phyloP scores from a whole-genome alignment of 495 filamentous ascomycete genomes.

The Evernia prunastri region DNA sequence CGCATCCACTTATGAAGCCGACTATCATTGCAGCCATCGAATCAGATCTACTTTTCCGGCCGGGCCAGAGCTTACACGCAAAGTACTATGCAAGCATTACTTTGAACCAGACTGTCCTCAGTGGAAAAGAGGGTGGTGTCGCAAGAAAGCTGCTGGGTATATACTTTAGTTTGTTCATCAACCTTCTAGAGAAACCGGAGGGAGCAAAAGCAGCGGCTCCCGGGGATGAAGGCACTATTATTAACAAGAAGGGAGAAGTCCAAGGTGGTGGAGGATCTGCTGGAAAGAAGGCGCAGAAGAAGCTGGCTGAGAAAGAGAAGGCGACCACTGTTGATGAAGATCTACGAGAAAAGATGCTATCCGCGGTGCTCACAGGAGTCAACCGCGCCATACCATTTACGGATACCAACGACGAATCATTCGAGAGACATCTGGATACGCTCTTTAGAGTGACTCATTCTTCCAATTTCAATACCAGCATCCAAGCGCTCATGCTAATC shows the following conservation, averaged over 20 bases:
- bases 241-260: slow-evolving; percentile 37
- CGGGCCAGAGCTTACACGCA: slow-evolving; percentile 77
- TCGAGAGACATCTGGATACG: slow-evolving; percentile 85
- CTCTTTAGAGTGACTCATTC: slow-evolving; percentile 94
- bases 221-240: slow-evolving; percentile 26
- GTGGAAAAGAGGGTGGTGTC: slow-evolving; percentile 71
- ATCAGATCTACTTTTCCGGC: slow-evolving; percentile 76
- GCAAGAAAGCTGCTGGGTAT: slow-evolving; percentile 76
- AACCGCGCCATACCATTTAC: slow-evolving; percentile 94
- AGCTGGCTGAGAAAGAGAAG: slow-evolving; percentile 46
- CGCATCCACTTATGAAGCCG: slow-evolving; percentile 88
- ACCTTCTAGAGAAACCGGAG: slow-evolving; percentile 58
- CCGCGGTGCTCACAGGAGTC: slow-evolving; percentile 84
- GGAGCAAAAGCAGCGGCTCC: slow-evolving; percentile 27
- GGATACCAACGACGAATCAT: slow-evolving; percentile 64
- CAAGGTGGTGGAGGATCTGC: slow-evolving; percentile 47
- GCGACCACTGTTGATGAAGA: slow-evolving; percentile 55
- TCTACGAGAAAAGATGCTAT: slow-evolving; percentile 79
- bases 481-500: slow-evolving; percentile 92
- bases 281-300: slow-evolving; percentile 44
- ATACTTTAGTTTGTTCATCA: slow-evolving; percentile 82
- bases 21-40: slow-evolving; percentile 79
- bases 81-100: slow-evolving; percentile 96
- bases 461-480: slow-evolving; percentile 96
- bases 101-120: slow-evolving; percentile 90